Evolutionary conservation across 1,284 basidiomycete genomes (phyloP).

Genomic region (Marasmius sp.): DNA sequence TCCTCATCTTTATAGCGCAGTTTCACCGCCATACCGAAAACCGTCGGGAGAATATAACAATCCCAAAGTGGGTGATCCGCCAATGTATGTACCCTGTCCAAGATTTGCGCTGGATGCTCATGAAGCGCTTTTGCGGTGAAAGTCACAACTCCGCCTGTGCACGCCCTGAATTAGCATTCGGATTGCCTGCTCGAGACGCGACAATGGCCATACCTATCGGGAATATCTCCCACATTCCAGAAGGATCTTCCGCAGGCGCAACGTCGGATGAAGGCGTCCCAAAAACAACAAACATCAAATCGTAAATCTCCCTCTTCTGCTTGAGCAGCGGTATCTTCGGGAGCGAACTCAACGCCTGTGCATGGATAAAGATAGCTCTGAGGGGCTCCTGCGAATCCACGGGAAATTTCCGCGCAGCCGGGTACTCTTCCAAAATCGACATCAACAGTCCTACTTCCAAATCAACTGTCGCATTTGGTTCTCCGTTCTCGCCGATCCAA

Average conservation of each 20-base stretch:
- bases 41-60: slow-evolving; percentile 60
- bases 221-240: slow-evolving; percentile 65
- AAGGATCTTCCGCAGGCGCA: slow-evolving; percentile 41
- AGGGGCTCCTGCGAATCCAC: slow-evolving; percentile 35
- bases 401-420: slow-evolving; percentile 19
- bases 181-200: background rate
- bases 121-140: slow-evolving; percentile 61
- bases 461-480: background rate
- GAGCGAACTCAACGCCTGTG: slow-evolving; percentile 51
- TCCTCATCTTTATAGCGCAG: slow-evolving; percentile 32
- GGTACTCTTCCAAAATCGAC: slow-evolving; percentile 43
- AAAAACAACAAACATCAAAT: slow-evolving; percentile 62
- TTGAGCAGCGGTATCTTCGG: slow-evolving; percentile 46
- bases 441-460: slow-evolving; percentile 47
- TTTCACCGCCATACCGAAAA: slow-evolving; percentile 49
- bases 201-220: slow-evolving; percentile 49
- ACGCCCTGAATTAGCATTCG: background rate
- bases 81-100: slow-evolving; percentile 46
- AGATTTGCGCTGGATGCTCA: slow-evolving; percentile 45
- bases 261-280: slow-evolving; percentile 37
- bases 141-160: slow-evolving; percentile 65
- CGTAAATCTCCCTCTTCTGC: slow-evolving; percentile 41
- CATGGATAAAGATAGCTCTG: slow-evolving; percentile 61
- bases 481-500: slow-evolving; percentile 23
- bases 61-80: slow-evolving; percentile 64